Evolutionary conservation across 2,329 filamentous ascomycete species (phyloP).

Genomic region (Fusarium gaditjirri): DNA sequence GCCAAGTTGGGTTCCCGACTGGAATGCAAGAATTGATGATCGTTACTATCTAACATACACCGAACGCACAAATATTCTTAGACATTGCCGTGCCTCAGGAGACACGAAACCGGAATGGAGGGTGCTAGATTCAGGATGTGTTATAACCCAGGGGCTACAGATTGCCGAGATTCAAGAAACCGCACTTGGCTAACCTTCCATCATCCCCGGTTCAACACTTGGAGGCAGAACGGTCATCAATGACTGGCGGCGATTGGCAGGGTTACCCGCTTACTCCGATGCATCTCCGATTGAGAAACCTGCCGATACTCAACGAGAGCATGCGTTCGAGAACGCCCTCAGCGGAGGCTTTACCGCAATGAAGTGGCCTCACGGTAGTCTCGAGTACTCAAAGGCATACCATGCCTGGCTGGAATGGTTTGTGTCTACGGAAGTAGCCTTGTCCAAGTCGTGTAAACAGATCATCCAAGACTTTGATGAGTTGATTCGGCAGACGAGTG

Average conservation of each 20-base stretch:
- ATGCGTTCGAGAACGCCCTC: background rate
- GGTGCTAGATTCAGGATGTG: background rate
- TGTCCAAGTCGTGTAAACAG: background rate
- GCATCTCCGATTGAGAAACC: rapidly evolving
- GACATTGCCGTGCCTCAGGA: rapidly evolving
- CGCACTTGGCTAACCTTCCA: background rate
- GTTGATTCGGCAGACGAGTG: background rate
- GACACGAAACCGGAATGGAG: background rate
- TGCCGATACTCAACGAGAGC: background rate
- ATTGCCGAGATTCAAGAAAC: background rate
- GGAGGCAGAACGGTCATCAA: background rate
- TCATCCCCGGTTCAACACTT: background rate
- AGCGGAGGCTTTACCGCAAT: background rate
- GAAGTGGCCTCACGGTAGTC: background rate
- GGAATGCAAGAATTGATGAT: background rate
- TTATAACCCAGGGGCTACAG: background rate
- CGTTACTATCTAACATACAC: background rate
- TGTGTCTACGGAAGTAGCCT: background rate
- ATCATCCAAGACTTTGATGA: background rate
- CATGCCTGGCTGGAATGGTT: conserved; percentile 9
- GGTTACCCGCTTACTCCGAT: rapidly evolving
- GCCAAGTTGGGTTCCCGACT: background rate
- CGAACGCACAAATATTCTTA: background rate
- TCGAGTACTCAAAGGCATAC: background rate
- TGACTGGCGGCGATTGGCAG: background rate